Base-by-base conservation (phyloP, 352 stramenopile genomes). In the Globisporangium perplexum region DNA sequence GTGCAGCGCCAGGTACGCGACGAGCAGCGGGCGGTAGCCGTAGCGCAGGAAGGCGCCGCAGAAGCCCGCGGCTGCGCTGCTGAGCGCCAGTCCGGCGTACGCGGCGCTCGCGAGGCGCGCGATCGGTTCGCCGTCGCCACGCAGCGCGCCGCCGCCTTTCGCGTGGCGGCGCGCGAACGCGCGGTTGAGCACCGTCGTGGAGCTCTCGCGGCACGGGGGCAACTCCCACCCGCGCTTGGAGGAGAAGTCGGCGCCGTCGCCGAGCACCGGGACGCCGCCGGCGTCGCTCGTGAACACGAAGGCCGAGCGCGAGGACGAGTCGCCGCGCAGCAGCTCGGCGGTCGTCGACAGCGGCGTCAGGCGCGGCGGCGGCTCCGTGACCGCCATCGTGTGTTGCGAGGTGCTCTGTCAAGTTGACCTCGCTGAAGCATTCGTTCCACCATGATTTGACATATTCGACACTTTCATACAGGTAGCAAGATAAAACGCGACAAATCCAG, bases 81-180 rank as follows among this genome's bases (percentile, higher is more conserved):
- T 73, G 28, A 77, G 44, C 12, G 68, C 67, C 12, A 88, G 68
- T 2, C 72, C 79, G 0, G 58, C 53, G 38, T 88, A 72, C 38
- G 41, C 59, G 4, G 50, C 44, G 42, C 59, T 74, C 44, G 81
- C 59, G 7, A 87, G 52, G 33, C 50, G 28, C 36, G 83, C 65
- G 1, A 65, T 55, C 31, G 47, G 63, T 14, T 78, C 63, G 17
- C 57, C 69, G 8, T 62, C 66, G 14, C n/a, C n/a, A n/a, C 75
- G 74, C 18, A 88, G 65, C 57, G 63, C 52, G 26, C 18, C 44
- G 23, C 45, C 33, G 12, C 17, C 7, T 15, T 44, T 44, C 7
- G 39, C 39, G n/a, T 44, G 39, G 18, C 39, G 39, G 6, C 18
- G n/a, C 17, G 39, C 20, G 39, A 44, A 44, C 39, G 39, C 39